These are phyloP conservation scores for Xylaria telfairii DNA, from an alignment of 495 filamentous ascomycete species.

Conservation along the genomic window DNA sequence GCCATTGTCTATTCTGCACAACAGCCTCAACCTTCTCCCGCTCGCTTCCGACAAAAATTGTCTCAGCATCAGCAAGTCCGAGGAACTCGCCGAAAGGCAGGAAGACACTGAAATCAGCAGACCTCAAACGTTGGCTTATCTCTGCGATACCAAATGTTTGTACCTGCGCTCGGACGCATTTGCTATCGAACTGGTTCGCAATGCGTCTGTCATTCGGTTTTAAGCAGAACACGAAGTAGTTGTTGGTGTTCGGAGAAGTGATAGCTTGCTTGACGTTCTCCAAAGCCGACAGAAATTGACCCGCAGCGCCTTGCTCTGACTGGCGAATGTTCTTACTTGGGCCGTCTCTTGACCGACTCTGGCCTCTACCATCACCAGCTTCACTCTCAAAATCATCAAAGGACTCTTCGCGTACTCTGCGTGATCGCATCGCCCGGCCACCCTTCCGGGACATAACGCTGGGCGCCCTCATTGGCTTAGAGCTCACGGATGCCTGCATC, in stretches of 20 bases:
- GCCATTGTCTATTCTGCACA: slow-evolving; percentile 89
- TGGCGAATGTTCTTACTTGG: slow-evolving; percentile 43
- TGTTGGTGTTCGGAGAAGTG: slow-evolving; percentile 79
- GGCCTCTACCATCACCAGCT: slow-evolving; percentile 31
- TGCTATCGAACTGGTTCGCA: slow-evolving; percentile 98
- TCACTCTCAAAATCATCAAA: slow-evolving; percentile 60
- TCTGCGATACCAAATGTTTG: slow-evolving; percentile 97
- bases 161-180: slow-evolving; percentile 92
- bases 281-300: slow-evolving; percentile 87
- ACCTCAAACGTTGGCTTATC: slow-evolving; percentile 88
- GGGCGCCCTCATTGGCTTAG: slow-evolving; percentile 87
- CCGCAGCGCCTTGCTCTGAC: slow-evolving; percentile 81
- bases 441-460: slow-evolving; percentile 83
- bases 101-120: slow-evolving; percentile 95
- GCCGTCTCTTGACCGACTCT: slow-evolving; percentile 40
- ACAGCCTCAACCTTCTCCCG: slow-evolving; percentile 89
- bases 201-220: slow-evolving; percentile 98
- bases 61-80: slow-evolving; percentile 82
- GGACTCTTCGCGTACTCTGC: slow-evolving; percentile 56
- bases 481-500: slow-evolving; percentile 95
- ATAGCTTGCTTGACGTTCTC: slow-evolving; percentile 88
- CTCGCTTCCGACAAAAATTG: slow-evolving; percentile 86
- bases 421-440: slow-evolving; percentile 38
- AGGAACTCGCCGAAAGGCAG: slow-evolving; percentile 95
- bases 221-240: slow-evolving; percentile 95